Conservation (phyloP, 345 rosid species). For the Populus simonii region DNA sequence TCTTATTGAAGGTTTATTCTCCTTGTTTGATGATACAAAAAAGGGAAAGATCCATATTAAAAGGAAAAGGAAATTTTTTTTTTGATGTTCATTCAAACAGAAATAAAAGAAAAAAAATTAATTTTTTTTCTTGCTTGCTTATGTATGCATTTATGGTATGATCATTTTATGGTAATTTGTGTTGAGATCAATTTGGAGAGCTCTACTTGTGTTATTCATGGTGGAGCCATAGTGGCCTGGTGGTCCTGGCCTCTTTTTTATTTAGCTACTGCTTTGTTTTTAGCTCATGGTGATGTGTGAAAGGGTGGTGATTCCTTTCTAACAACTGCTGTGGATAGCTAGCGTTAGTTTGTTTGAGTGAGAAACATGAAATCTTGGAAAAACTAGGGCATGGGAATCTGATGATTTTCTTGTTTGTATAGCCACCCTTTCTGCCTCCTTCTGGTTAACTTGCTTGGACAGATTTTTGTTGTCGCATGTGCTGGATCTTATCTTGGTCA, state of each 20-base stretch:
- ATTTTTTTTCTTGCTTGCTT: too few species aligned
- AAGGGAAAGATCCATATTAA: too few species aligned
- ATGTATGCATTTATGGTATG: too few species aligned
- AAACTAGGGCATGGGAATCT: neutral
- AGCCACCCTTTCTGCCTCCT: neutral
- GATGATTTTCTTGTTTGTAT: neutral
- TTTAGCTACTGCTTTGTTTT: neutral
- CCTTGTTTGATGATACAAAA: too few species aligned
- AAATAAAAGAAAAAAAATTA: too few species aligned
- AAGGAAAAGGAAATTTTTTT: too few species aligned
- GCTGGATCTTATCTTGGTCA: neutral
- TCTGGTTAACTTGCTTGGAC: neutral
- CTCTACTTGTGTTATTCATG: neutral
- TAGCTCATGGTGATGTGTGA: neutral
- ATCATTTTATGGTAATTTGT: too few species aligned
- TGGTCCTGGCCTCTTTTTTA: neutral
- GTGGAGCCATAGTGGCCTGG: neutral
- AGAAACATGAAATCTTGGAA: neutral
- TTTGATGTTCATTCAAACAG: neutral
- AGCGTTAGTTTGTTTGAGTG: neutral
- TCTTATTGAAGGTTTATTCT: too few species aligned
- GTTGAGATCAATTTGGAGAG: neutral
- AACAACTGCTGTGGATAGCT: neutral
- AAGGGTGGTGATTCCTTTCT: conserved; percentile 9
- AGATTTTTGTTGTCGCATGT: neutral